A percentile compares a stretch with the other conserved stretches of the same genome.
phyloP scores from a whole-genome alignment of 345 rosid species.

The Populus simonii region DNA sequence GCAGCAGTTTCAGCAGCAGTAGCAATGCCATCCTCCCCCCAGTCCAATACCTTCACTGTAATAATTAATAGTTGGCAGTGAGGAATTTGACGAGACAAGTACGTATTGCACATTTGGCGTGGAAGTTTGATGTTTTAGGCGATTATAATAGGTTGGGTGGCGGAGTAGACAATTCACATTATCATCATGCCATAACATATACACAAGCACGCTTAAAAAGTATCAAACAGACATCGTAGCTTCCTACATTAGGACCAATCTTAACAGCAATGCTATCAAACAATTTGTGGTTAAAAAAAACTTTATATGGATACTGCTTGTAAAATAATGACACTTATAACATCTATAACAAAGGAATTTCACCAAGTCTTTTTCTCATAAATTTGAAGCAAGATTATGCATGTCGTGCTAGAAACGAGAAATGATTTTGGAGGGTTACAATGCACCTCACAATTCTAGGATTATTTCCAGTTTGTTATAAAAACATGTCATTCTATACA shows the following conservation, averaged over 20 bases:
- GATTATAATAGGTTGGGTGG: neutral
- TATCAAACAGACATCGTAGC: neutral
- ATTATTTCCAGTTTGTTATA: neutral
- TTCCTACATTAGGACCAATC: neutral
- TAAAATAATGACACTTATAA: neutral
- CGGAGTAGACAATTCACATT: neutral
- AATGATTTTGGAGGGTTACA: neutral
- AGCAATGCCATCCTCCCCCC: conserved; percentile 38
- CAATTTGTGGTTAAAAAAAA: neutral
- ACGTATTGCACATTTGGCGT: neutral
- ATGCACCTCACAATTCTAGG: neutral
- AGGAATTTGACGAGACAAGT: neutral
- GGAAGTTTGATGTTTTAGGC: neutral
- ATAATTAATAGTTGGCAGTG: neutral
- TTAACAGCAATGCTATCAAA: neutral
- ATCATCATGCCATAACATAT: neutral
- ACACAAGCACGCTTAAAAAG: neutral
- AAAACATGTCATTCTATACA: neutral
- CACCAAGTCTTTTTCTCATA: neutral
- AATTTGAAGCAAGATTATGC: neutral
- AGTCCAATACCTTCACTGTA: conserved; percentile 30
- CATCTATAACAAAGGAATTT: neutral
- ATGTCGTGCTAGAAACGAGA: neutral
- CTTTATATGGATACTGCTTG: too few relatives aligned
- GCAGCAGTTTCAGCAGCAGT: conserved; percentile 35